A percentile compares a stretch with the other conserved stretches of the same genome.
Evolutionary conservation across 257 asterid genomes (phyloP).

Genomic region (Solanum bulbocastanum): DNA sequence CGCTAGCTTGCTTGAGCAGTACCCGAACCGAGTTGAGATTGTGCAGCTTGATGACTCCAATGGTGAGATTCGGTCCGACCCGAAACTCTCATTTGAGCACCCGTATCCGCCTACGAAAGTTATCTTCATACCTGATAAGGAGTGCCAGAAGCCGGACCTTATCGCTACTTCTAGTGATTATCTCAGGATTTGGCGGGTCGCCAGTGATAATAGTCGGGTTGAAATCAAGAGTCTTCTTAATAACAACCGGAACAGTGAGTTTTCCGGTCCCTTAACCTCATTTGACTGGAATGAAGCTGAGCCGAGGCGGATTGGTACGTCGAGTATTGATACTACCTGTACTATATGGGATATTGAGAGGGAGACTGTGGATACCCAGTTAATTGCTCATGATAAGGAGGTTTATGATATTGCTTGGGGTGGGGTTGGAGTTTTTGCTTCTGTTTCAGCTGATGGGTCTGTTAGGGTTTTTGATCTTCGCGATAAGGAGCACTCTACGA

Average conservation of each 20-base stretch:
- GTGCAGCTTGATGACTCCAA: slow-evolving; percentile 80
- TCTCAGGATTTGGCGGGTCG: slow-evolving; percentile 80
- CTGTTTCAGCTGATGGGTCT: slow-evolving; percentile 92
- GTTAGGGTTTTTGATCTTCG: slow-evolving; percentile 95
- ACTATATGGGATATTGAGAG: slow-evolving; percentile 96
- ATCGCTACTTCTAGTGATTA: slow-evolving; percentile 85
- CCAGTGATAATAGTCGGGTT: slow-evolving; percentile 44
- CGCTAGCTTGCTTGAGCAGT: slow-evolving; percentile 75
- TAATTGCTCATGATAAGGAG: slow-evolving; percentile 97
- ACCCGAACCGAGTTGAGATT: slow-evolving; percentile 74
- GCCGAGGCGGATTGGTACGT: slow-evolving; percentile 88
- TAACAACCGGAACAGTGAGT: slow-evolving; percentile 81
- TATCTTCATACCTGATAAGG: slow-evolving; percentile 86
- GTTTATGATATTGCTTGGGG: slow-evolving; percentile 99
- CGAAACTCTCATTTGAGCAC: slow-evolving; percentile 75
- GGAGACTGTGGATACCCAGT: slow-evolving; percentile 91
- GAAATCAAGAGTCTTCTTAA: slow-evolving; percentile 58
- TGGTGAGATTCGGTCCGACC: slow-evolving; percentile 82
- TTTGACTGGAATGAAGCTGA: slow-evolving; percentile 99
- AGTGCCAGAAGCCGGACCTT: slow-evolving; percentile 83
- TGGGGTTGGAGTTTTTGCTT: slow-evolving; percentile 92
- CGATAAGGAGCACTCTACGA: slow-evolving; percentile 95
- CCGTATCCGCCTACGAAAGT: slow-evolving; percentile 93
- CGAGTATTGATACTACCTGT: slow-evolving; percentile 88
- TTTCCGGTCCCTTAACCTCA: slow-evolving; percentile 79